A percentile compares a stretch with the other conserved stretches of the same genome.
phyloP scores from a whole-genome alignment of 2,329 filamentous ascomycete species.

The Calonectria fujianensis region DNA sequence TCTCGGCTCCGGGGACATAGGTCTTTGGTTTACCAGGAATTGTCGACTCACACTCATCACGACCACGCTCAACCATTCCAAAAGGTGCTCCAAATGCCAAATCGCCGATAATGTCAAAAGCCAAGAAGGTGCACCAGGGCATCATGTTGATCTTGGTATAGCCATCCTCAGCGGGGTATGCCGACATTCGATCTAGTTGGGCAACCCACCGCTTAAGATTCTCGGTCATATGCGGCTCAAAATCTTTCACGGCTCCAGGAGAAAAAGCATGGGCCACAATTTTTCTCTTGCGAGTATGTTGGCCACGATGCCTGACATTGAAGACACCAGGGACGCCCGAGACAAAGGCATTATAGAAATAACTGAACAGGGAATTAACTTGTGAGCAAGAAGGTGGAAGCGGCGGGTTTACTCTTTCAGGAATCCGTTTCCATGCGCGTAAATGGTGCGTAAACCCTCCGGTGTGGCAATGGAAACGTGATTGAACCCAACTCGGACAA shows the following conservation, averaged over 20 bases:
- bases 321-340: conserved; percentile 40
- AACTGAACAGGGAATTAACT: conserved; percentile 12
- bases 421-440: conserved; percentile 43
- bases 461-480: conserved; percentile 41
- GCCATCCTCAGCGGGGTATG: conserved; percentile 20
- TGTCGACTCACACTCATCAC: conserved; percentile 40
- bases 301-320: conserved; percentile 35
- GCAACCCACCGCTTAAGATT: conserved; percentile 37
- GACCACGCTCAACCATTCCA: conserved; percentile 40
- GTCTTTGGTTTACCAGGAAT: conserved; percentile 34
- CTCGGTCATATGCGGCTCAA: conserved; percentile 38
- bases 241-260: conserved; percentile 32
- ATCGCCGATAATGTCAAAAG: conserved; percentile 45
- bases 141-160: conserved; percentile 40
- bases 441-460: conserved; percentile 38
- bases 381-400: not conserved
- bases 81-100: conserved; percentile 44
- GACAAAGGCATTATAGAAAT: conserved; percentile 41
- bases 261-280: conserved; percentile 40
- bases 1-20: conserved; percentile 40
- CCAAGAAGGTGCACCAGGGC: conserved; percentile 43
- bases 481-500: conserved; percentile 41
- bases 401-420: conserved; percentile 37
- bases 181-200: conserved; percentile 37
- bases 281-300: conserved; percentile 40